Conservation (phyloP, 768 basidiomycete species). For the Boletus speciosus region DNA sequence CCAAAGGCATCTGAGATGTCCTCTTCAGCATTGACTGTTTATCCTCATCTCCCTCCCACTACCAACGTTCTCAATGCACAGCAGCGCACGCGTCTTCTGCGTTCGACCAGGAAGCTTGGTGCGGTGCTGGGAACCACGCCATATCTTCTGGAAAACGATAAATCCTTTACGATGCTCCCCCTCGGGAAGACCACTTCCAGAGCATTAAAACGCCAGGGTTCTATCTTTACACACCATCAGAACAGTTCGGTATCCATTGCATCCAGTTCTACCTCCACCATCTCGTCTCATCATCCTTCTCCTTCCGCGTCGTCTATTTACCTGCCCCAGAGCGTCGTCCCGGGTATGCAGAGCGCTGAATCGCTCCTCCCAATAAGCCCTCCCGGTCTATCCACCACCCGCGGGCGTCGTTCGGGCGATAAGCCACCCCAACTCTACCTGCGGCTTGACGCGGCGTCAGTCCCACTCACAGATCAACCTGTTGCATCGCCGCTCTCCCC, state of each 20-base stretch:
- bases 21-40: slow-evolving; percentile 13
- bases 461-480: slow-evolving; percentile 10
- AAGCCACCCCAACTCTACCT: slow-evolving; percentile 23
- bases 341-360: slow-evolving; percentile 9
- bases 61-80: slow-evolving; percentile 30
- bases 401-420: slow-evolving; percentile 6
- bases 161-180: slow-evolving; percentile 21
- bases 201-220: slow-evolving; percentile 31
- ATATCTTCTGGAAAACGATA: slow-evolving; percentile 29
- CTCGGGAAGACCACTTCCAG: slow-evolving; percentile 17
- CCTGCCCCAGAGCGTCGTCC: slow-evolving; percentile 3
- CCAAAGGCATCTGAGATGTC: slow-evolving; percentile 22
- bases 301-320: slow-evolving; percentile 19
- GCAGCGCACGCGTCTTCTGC: slow-evolving; percentile 35
- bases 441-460: slow-evolving; percentile 17
- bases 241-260: slow-evolving; percentile 20
- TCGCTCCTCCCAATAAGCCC: slow-evolving; percentile 5
- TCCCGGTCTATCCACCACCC: slow-evolving; percentile 19
- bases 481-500: slow-evolving; percentile 11
- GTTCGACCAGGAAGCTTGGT: slow-evolving; percentile 36
- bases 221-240: slow-evolving; percentile 26
- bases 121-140: slow-evolving; percentile 37
- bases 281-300: slow-evolving; percentile 10
- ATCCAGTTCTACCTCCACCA: slow-evolving; percentile 12
- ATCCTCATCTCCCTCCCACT: slow-evolving; percentile 33